Evolutionary conservation across 1,139 yeast species (phyloP), one percentile per base, ranked within the genome.

Genomic region (Maudiozyma humilis): DNA sequence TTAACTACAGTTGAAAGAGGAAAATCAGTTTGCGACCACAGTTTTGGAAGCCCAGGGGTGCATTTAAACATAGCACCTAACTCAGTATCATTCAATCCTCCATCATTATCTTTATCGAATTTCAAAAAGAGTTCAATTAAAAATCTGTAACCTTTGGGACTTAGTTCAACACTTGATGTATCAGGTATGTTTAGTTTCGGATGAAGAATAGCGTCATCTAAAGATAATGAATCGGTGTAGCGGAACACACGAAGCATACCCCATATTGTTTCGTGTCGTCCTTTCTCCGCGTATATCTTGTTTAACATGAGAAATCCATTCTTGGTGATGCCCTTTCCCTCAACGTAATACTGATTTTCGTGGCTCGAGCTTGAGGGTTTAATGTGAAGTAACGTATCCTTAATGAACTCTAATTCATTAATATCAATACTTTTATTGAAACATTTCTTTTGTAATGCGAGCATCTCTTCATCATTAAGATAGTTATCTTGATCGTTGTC

Each of bases 221-320:
- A 70, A 1, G 96, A 87, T 12, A 91, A 67, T 0, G 97, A 88
- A 57, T 91, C 93, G 0, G 97, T 89, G 56, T 91, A 91, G 57
- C 86, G 85, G 63, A 85, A 91, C 1, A 88, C 76, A 44, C 98
- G 65, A 27, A 91, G 62, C 17, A 91, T 86, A 0, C 95, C 95
- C 98, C 98, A 91, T 0, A 87, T 82, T 0, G 97, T 89, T 61
- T 91, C 98, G 60, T 91, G 97, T 36, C 97, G 70, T 0, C 98
- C 98, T 37, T 78, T 76, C 54, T 87, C 95, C 1, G 94, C 94
- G 60, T 83, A 91, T 31, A 84, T 66, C 56, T 82, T 83, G 63
- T 87, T 87, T 44, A 91, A 66, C 1, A 78, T 66, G 4, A 91
- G 66, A 55, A 91, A 91, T 0, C 95, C 97, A 40, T 76, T 78